Conservation (phyloP, 2,329 filamentous ascomycete species). For the Phyllosticta citriasiana region DNA sequence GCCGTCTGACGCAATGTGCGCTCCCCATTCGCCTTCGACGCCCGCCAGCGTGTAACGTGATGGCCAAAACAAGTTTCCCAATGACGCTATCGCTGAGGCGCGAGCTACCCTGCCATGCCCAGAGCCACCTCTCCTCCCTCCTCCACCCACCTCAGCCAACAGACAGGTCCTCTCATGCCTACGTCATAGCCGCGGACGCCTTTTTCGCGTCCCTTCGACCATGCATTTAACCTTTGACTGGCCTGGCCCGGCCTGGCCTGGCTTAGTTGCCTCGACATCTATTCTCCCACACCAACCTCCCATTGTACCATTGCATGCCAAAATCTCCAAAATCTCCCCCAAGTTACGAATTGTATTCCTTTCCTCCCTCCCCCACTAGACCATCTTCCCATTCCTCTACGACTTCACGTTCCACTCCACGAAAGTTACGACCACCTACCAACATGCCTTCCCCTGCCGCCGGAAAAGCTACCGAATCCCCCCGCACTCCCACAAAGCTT, state of each 20-base stretch:
- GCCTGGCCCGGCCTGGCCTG: slow-evolving; percentile 1
- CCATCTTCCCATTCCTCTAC: slow-evolving; percentile 15
- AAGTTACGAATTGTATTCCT: slow-evolving; percentile 43
- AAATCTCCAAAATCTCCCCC: slow-evolving; percentile 36
- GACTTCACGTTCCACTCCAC: slow-evolving; percentile 17
- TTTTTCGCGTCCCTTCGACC: background rate
- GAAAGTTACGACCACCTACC: background rate
- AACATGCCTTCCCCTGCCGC: slow-evolving; percentile 43
- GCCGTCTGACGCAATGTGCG: slow-evolving; percentile 8
- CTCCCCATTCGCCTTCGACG: slow-evolving; percentile 1
- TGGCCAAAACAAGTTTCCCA: slow-evolving; percentile 29
- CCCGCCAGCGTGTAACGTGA: slow-evolving; percentile 7
- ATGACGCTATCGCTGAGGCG: slow-evolving; percentile 18
- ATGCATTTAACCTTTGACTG: slow-evolving; percentile 5
- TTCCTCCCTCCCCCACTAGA: slow-evolving; percentile 38
- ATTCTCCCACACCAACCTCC: slow-evolving; percentile 8
- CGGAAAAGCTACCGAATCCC: slow-evolving; percentile 35
- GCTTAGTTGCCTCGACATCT: background rate
- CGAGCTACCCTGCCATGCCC: slow-evolving; percentile 23
- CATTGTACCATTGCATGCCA: slow-evolving; percentile 33
- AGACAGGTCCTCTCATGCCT: slow-evolving; percentile 12
- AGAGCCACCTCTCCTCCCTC: background rate
- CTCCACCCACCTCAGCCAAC: slow-evolving; percentile 1
- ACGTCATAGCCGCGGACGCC: slow-evolving; percentile 22
- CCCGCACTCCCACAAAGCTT: slow-evolving; percentile 43